A percentile compares a stretch with the other conserved stretches of the same genome.
Conservation (phyloP, 1,284 basidiomycete genomes). For the Mycosarcoma mackinlayi region DNA sequence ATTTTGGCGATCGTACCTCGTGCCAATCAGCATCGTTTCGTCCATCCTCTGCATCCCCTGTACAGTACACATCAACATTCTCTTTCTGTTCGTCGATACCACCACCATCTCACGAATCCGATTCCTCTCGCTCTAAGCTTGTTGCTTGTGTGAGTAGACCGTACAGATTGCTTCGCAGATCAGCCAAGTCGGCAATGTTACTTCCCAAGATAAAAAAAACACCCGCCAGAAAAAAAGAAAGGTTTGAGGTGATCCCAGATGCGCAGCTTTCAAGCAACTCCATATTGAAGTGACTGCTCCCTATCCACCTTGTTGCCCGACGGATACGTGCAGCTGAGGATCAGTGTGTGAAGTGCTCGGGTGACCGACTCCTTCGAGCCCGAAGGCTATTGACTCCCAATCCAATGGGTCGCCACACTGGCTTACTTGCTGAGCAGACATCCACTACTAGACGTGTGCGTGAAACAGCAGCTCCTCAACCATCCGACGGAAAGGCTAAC, state of each 20-base stretch:
- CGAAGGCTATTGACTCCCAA: constrained; percentile 45
- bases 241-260: constrained; percentile 50
- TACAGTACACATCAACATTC: constrained; percentile 18
- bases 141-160: too few relatives aligned
- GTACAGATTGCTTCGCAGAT: too few relatives aligned
- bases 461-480: constrained; percentile 48
- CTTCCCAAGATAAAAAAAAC: background rate
- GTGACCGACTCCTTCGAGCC: constrained; percentile 57
- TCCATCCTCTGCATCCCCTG: background rate
- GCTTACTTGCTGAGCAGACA: constrained; percentile 53
- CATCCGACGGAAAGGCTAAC: constrained; percentile 55
- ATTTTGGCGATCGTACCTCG: too few relatives aligned
- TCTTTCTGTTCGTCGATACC: constrained; percentile 14
- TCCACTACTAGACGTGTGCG: constrained; percentile 49
- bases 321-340: constrained; percentile 59
- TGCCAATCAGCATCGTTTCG: too few relatives aligned
- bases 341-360: constrained; percentile 56
- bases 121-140: too few relatives aligned
- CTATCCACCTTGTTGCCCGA: constrained; percentile 48
- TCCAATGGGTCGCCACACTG: constrained; percentile 45
- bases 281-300: constrained; percentile 41
- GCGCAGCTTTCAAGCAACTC: constrained; percentile 57
- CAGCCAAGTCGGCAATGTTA: too few relatives aligned
- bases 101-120: too few relatives aligned
- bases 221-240: constrained; percentile 50